Percentiles rank a stretch among this genome's conserved stretches.
These are phyloP conservation scores for Gossypium sturtianum DNA, from an alignment of 345 rosid genomes.

Conservation along the genomic window DNA sequence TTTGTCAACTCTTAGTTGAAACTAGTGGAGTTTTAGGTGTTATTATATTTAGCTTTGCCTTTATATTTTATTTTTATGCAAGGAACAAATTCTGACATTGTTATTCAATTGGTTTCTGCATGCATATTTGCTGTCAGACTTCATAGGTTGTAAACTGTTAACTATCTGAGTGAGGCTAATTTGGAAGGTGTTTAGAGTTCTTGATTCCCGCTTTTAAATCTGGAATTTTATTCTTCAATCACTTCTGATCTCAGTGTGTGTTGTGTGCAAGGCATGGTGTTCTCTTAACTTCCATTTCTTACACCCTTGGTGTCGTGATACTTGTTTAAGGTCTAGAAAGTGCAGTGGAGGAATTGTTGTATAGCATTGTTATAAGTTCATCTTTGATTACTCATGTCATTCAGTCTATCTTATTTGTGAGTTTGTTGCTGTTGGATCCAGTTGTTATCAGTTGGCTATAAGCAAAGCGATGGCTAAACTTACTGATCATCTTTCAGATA, in stretches of 20 bases:
- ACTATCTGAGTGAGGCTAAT: background rate
- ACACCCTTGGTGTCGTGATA: background rate
- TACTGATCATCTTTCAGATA: constrained; percentile 25
- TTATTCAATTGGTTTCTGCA: background rate
- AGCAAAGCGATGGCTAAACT: background rate
- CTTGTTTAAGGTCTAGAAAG: background rate
- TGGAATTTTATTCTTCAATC: background rate
- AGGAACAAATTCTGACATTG: background rate
- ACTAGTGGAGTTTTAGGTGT: background rate
- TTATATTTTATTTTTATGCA: background rate
- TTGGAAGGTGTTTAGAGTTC: background rate
- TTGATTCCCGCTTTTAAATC: background rate
- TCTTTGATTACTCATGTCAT: background rate
- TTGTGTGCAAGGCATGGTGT: background rate
- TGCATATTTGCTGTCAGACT: background rate
- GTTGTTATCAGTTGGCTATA: background rate
- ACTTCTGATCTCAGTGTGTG: background rate
- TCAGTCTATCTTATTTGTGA: background rate
- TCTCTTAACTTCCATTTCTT: background rate
- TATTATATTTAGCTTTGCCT: background rate
- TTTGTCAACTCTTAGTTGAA: background rate
- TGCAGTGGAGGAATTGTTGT: background rate
- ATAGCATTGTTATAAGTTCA: background rate
- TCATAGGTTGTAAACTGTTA: background rate
- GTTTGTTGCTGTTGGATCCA: background rate